These are phyloP conservation scores for Oryza glumipatula DNA, from an alignment of 176 grass and related monocot genomes.

Conservation along the genomic window DNA sequence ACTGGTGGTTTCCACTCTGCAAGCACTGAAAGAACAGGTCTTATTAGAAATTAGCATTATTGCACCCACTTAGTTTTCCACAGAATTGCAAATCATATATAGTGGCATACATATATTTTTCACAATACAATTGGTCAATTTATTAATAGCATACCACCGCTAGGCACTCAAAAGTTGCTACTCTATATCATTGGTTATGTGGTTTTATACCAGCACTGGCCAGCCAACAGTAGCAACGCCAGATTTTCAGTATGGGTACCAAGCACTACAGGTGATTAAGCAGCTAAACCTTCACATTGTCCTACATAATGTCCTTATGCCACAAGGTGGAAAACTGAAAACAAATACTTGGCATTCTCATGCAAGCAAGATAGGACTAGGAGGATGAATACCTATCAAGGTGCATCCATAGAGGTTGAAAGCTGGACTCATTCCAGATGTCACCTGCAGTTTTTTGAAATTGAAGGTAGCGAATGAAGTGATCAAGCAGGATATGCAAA, in stretches of 20 bases:
- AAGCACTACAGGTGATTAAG: conserved; percentile 8
- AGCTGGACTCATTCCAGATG: conserved; percentile 95
- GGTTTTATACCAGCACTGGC: conserved; percentile 13
- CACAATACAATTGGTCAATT: not conserved
- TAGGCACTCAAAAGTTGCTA: not conserved
- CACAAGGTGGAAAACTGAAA: conserved; percentile 19
- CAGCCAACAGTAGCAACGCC: conserved; percentile 5
- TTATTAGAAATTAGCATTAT: conserved; percentile 43
- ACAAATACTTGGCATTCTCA: conserved; percentile 6
- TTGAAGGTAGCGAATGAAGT: conserved; percentile 31
- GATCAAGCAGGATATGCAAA: not conserved
- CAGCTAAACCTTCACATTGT: not conserved
- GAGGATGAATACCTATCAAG: conserved; percentile 76
- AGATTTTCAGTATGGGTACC: conserved; percentile 7
- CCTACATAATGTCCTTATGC: not conserved
- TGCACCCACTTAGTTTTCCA: not conserved
- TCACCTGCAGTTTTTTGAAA: conserved; percentile 66
- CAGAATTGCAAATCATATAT: conserved; percentile 6
- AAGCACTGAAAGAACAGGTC: conserved; percentile 67
- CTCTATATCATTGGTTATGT: not conserved
- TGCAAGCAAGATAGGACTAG: conserved; percentile 7
- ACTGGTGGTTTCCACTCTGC: conserved; percentile 99
- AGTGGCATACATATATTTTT: not conserved
- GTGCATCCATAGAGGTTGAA: conserved; percentile 97
- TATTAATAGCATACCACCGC: not conserved